Evolutionary conservation across 352 stramenopile species (phyloP), one percentile per base, ranked within the genome.

Genomic region (Pythium apleroticum): DNA sequence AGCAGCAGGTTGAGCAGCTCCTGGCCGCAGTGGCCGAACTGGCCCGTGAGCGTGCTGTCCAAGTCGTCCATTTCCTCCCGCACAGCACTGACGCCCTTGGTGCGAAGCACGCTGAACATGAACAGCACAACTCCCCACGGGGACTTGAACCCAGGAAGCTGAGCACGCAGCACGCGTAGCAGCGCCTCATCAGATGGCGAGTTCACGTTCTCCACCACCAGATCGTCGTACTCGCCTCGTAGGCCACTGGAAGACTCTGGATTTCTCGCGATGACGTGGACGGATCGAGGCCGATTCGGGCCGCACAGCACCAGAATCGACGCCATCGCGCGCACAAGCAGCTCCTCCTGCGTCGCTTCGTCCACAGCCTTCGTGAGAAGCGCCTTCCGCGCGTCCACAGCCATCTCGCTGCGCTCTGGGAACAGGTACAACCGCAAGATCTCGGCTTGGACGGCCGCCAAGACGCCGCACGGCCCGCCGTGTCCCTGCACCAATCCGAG

Each of bases 1-100:
- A 97, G 75, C 59, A 96, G 63, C 48, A 97, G 60, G 52, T 96
- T 96, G 28, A 97, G 62, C 33, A 97, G 73, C 72, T 97, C 90
- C 66, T 97, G 89, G 5, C 75, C 78, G 30, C 88, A 93, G 60
- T 96, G 84, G 4, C 88, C 88, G 60, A 93, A 93, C 30, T 86
- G 69, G 9, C 73, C 86, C 10, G 86, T 94, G 15, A 95, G 58
- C 19, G 68, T 68, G 31, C 64, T 77, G 12, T 79, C 72, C 1
- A 63, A 55, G 62, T 95, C 87, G 58, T 95, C 87, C 82, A 93
- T 95, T 46, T 96, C 88, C 8, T 67, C 66, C 8, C 77, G 73
- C 1, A 94, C 63, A n/a, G 52, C 19, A 5, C 33, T 65, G 4
- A 89, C 54, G 4, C 72, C 37, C 30, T 88, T 84, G 20, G 87